A percentile compares a stretch with the other conserved stretches of the same genome.
Conservation (phyloP, 352 stramenopile genomes). For the Phytophthora melonis region DNA sequence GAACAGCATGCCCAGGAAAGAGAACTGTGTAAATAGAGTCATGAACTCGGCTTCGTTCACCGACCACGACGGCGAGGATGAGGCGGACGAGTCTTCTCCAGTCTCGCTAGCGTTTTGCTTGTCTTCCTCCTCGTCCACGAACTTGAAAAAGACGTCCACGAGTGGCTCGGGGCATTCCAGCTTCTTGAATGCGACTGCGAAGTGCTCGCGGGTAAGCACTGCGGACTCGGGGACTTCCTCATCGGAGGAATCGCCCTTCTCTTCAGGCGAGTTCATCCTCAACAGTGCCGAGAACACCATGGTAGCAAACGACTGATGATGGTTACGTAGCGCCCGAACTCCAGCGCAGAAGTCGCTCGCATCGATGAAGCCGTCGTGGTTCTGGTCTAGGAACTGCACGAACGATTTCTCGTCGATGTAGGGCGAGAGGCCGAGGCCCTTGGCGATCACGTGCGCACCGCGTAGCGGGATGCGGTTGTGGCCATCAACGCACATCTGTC, state of each 20-base stretch:
- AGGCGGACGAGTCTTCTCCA: slow-evolving; percentile 10
- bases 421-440: slow-evolving; percentile 65
- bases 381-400: slow-evolving; percentile 69
- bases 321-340: slow-evolving; percentile 64
- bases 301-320: slow-evolving; percentile 61
- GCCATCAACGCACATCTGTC: slow-evolving; percentile 65
- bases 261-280: slow-evolving; percentile 49
- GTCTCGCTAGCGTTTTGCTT: slow-evolving; percentile 14
- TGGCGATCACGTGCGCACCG: slow-evolving; percentile 61
- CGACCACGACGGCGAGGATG: slow-evolving; percentile 29
- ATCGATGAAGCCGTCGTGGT: slow-evolving; percentile 80
- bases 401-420: slow-evolving; percentile 73
- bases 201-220: slow-evolving; percentile 45
- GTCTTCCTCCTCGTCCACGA: slow-evolving; percentile 51
- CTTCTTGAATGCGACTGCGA: slow-evolving; percentile 58
- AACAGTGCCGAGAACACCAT: slow-evolving; percentile 75
- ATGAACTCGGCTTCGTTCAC: slow-evolving; percentile 58
- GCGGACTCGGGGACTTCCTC: slow-evolving; percentile 9
- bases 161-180: slow-evolving; percentile 70
- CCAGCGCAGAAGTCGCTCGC: slow-evolving; percentile 74
- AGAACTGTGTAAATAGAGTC: slow-evolving; percentile 59
- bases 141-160: slow-evolving; percentile 70
- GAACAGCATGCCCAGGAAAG: slow-evolving; percentile 75
- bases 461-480: slow-evolving; percentile 54
- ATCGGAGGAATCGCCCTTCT: slow-evolving; percentile 24